Evolutionary conservation across 2,329 filamentous ascomycete genomes (phyloP).

Genomic region (Neonectria magnoliae): DNA sequence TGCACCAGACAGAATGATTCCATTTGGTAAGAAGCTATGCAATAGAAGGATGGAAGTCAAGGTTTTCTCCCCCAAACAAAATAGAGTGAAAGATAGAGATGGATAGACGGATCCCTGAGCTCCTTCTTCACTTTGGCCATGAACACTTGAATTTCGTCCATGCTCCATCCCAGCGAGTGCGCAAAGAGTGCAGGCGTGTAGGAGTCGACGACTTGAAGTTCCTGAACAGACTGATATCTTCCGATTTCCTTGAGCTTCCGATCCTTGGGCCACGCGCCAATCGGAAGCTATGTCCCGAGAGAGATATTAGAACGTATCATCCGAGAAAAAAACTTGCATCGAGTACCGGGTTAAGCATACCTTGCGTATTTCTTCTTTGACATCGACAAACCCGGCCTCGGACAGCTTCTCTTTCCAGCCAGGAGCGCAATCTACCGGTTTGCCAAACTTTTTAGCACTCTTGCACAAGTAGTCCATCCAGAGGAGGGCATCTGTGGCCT

Average conservation of each 20-base stretch:
- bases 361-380: neutral
- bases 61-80: conserved; percentile 6
- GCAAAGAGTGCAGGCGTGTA: conserved; percentile 9
- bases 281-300: neutral
- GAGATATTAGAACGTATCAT: neutral
- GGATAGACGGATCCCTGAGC: neutral
- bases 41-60: neutral
- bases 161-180: neutral
- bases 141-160: neutral
- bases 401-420: neutral
- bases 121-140: conserved; percentile 13
- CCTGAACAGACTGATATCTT: neutral
- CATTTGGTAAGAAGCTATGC: neutral
- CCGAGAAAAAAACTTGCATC: neutral
- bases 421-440: neutral
- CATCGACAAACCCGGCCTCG: neutral
- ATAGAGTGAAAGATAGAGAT: conserved; percentile 5
- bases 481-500: neutral
- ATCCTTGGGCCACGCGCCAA: conserved; percentile 5
- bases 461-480: neutral
- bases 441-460: neutral
- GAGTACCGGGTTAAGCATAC: neutral
- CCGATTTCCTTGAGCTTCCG: conserved; percentile 9
- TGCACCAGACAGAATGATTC: too few relatives aligned
- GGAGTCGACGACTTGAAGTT: conserved; percentile 1